Percentiles rank a stretch among this genome's conserved stretches.
phyloP scores from a whole-genome alignment of 805 yeast species.

The Spathaspora gorwiae region DNA sequence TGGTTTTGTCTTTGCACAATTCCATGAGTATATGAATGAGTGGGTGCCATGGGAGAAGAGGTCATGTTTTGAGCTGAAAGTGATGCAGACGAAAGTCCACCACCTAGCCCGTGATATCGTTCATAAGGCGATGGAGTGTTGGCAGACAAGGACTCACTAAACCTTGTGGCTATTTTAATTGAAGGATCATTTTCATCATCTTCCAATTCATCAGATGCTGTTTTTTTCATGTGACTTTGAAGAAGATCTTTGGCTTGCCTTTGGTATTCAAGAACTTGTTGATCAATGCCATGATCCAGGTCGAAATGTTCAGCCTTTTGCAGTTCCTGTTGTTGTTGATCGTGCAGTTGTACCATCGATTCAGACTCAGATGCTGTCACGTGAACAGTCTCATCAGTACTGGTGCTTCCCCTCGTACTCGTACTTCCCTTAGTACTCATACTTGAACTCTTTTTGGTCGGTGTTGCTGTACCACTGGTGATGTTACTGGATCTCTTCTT shows the following conservation, averaged over 20 bases:
- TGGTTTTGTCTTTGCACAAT: neutral
- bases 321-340: neutral
- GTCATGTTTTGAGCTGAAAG: no score
- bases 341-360: neutral
- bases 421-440: neutral
- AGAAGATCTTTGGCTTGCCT: no score
- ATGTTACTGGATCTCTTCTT: slow-evolving; percentile 6
- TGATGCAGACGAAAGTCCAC: no score
- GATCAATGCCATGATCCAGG: no score
- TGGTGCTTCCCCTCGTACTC: no score
- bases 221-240: neutral
- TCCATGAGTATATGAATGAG: slow-evolving; percentile 1
- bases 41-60: neutral
- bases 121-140: neutral
- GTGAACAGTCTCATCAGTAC: neutral
- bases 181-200: slow-evolving; percentile 4
- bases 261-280: no score
- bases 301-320: neutral
- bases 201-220: neutral
- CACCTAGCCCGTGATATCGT: no score
- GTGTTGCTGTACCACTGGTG: neutral
- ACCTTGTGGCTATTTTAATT: slow-evolving; percentile 2
- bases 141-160: slow-evolving; percentile 1
- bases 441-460: neutral
- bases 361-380: neutral